Base-by-base conservation (phyloP, 2,329 filamentous ascomycete species). In the Xylariaceae sp. region DNA sequence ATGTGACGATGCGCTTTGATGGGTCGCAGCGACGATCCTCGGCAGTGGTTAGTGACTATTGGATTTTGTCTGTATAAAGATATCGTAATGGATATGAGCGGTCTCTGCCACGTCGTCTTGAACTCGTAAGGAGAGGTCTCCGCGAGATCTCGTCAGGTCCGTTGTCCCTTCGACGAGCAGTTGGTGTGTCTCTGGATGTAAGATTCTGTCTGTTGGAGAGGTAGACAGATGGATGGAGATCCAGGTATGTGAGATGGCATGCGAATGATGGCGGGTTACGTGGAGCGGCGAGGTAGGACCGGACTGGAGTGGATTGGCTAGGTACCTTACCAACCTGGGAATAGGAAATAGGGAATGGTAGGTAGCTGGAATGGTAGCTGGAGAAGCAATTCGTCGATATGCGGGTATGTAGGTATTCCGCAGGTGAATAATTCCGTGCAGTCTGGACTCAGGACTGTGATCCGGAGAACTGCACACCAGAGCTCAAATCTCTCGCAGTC, bases 1-100 rank as follows among this genome's bases (percentile, higher is more conserved):
- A 44, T 59, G 62, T 59, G 62, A 57, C 55, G 52, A 64, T 62
- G 61, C 59, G 62, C 55, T 42, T 42, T 62, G 62, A 55, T 56
- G 56, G 59, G 59, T 49, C 53, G 55, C 18, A 53, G 63, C 51
- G 58, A 64, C 39, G 54, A 60, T 61, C 23, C 47, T 51, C 23
- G 58, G 47, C 56, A 45, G 35, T 37, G 8, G 35, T 55, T 42
- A 51, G 57, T 51, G 18, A 9, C 37, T 10, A 42, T 10, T 42
- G 9, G 37, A 42, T 42, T 10, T 9, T 13, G 37, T 42, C 37
- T 42, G 37, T 42, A 42, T 42, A 42, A 51, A 9, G 49, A 35
- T 35, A 13, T 23, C 23, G 49, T 35, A n/a, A 15, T 50, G 55
- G 54, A 42, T 55, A 50, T 30, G 42, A 37, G 44, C 35, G 6